Evolutionary conservation across 208 protist genomes (phyloP).

Genomic region (Crithidia thermophila): DNA sequence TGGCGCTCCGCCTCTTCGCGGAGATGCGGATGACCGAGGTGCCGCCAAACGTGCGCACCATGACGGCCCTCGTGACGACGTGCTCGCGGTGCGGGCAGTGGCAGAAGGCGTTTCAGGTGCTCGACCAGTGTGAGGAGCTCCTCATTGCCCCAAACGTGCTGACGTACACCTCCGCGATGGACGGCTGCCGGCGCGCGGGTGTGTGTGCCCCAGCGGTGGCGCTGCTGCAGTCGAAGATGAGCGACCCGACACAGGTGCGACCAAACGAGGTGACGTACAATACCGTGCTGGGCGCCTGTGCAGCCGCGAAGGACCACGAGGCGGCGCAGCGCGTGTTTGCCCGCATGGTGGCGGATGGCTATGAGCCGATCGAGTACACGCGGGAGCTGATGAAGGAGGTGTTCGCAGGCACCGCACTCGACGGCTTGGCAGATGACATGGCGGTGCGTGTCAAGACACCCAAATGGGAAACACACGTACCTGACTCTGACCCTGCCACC

Average conservation of each 20-base stretch:
- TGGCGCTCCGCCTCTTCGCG: slow-evolving; percentile 72
- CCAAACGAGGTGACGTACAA: slow-evolving; percentile 91
- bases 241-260: slow-evolving; percentile 48
- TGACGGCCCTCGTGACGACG: slow-evolving; percentile 71
- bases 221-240: slow-evolving; percentile 62
- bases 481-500: slow-evolving; percentile 80
- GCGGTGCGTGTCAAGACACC: slow-evolving; percentile 46
- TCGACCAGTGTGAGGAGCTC: slow-evolving; percentile 80
- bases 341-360: slow-evolving; percentile 79
- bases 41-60: slow-evolving; percentile 80
- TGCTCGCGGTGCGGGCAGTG: slow-evolving; percentile 70
- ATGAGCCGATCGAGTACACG: slow-evolving; percentile 76
- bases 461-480: slow-evolving; percentile 45
- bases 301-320: slow-evolving; percentile 44
- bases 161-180: slow-evolving; percentile 91
- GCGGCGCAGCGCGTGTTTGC: slow-evolving; percentile 77
- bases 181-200: slow-evolving; percentile 78
- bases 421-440: slow-evolving; percentile 69
- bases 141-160: slow-evolving; percentile 83
- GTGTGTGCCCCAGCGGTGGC: slow-evolving; percentile 66
- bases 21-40: slow-evolving; percentile 78
- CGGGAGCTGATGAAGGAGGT: slow-evolving; percentile 46
- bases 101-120: slow-evolving; percentile 71
- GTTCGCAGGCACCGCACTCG: slow-evolving; percentile 59
- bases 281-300: slow-evolving; percentile 74